These are phyloP conservation scores for Knufia petricola DNA, from an alignment of 2,329 filamentous ascomycete genomes.

Conservation along the genomic window DNA sequence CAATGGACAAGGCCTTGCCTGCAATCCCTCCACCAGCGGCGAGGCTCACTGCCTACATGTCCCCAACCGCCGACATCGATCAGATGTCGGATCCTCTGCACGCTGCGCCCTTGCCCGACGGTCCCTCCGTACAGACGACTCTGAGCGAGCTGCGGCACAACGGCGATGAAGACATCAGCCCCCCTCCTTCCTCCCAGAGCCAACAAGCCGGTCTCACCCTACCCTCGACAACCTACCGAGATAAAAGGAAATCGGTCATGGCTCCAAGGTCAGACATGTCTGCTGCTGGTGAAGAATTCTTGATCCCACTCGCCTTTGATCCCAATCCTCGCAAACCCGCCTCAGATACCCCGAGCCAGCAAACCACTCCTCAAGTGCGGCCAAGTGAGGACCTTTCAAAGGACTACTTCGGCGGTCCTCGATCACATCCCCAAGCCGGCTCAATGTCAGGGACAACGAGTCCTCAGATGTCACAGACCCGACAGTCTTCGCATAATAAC, in stretches of 20 bases:
- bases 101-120: slow-evolving; percentile 30
- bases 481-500: slow-evolving; percentile 50
- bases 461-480: slow-evolving; percentile 68
- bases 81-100: too few relatives aligned
- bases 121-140: slow-evolving; percentile 19
- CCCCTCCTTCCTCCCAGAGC: slow-evolving; percentile 23
- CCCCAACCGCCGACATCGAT: slow-evolving; percentile 29
- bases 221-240: slow-evolving; percentile 67
- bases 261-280: slow-evolving; percentile 47
- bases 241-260: slow-evolving; percentile 63
- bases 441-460: slow-evolving; percentile 34
- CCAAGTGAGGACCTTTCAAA: slow-evolving; percentile 7
- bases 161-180: slow-evolving; percentile 3
- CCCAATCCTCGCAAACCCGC: slow-evolving; percentile 53
- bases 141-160: slow-evolving; percentile 17
- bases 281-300: slow-evolving; percentile 56
- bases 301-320: slow-evolving; percentile 67
- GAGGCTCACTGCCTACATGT: slow-evolving; percentile 17
- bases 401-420: slow-evolving; percentile 14
- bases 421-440: slow-evolving; percentile 1
- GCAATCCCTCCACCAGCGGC: slow-evolving; percentile 64
- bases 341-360: slow-evolving; percentile 34
- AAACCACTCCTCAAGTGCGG: slow-evolving; percentile 31
- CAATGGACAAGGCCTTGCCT: slow-evolving; percentile 80
- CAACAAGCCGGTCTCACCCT: slow-evolving; percentile 51